Percentiles rank a stretch among this genome's conserved stretches.
Conservation (phyloP, 768 basidiomycete species). For the Mycena capillaripes region DNA sequence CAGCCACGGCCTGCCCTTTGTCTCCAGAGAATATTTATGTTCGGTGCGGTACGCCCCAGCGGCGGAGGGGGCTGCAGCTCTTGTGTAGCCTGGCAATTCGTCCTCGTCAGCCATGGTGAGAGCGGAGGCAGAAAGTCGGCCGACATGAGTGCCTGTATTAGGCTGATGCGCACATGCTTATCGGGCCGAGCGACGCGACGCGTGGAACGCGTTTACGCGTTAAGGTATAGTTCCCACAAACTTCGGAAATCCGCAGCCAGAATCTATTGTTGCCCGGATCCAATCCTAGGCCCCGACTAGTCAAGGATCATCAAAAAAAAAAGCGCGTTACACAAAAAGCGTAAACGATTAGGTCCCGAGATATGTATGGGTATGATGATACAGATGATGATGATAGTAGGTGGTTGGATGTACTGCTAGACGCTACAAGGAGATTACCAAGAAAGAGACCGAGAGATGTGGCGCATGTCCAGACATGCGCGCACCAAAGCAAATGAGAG, state of each 20-base stretch:
- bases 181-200: neutral
- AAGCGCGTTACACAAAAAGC: conserved; percentile 18
- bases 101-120: conserved; percentile 31
- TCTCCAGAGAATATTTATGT: conserved; percentile 59
- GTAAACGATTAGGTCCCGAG: conserved; percentile 28
- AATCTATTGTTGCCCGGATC: no score
- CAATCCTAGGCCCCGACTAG: no score
- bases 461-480: conserved; percentile 36
- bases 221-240: neutral
- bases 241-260: neutral
- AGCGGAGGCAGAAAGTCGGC: neutral
- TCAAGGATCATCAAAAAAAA: conserved; percentile 4
- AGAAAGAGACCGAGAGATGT: conserved; percentile 25
- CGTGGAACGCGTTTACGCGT: conserved; percentile 4
- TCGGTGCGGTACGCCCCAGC: conserved; percentile 39
- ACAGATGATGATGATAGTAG: conserved; percentile 18
- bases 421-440: conserved; percentile 34
- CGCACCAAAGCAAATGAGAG: conserved; percentile 30
- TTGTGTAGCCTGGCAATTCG: conserved; percentile 37
- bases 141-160: neutral
- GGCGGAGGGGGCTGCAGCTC: neutral
- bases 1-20: conserved; percentile 63
- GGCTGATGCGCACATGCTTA: neutral
- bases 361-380: conserved; percentile 22
- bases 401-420: conserved; percentile 13